Percentiles rank a stretch among this genome's conserved stretches.
Conservation (phyloP, 148 eudicot species). For the Rheum nobile region DNA sequence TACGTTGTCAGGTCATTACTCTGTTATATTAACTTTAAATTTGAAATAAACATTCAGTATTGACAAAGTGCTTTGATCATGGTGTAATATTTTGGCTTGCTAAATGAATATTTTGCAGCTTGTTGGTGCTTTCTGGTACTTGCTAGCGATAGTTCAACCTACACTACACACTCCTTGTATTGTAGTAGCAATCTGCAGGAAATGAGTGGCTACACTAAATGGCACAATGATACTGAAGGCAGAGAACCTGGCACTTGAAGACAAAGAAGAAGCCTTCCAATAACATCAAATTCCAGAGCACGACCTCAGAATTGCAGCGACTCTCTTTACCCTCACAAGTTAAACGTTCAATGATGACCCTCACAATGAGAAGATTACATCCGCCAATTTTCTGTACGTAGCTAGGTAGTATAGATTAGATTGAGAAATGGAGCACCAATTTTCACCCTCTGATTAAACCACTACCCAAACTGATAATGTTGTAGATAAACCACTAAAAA, state of each 20-base stretch:
- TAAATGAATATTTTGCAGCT: too few species aligned
- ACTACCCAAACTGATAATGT: not conserved
- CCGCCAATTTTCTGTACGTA: constrained; percentile 3
- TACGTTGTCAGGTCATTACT: too few species aligned
- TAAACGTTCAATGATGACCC: not conserved
- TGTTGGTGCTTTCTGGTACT: too few species aligned
- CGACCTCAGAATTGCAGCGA: constrained; percentile 24
- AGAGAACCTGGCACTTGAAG: constrained; percentile 12
- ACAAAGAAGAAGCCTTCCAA: constrained; percentile 16
- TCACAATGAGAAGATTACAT: not conserved
- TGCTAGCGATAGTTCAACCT: too few species aligned
- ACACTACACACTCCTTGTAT: too few species aligned
- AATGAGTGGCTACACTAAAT: too few species aligned
- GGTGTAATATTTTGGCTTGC: too few species aligned
- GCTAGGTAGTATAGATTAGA: constrained; percentile 4
- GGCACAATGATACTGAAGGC: constrained; percentile 22
- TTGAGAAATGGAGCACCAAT: not conserved
- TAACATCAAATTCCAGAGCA: constrained; percentile 18
- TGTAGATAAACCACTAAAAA: not conserved
- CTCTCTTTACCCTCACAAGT: constrained; percentile 23
- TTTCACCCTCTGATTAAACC: not conserved
- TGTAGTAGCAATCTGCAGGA: too few species aligned
- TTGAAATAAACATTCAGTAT: too few species aligned
- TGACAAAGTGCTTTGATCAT: too few species aligned
- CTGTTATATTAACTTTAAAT: too few species aligned